phyloP scores from a whole-genome alignment of 2,329 filamentous ascomycete genomes.

The Fonsecaea pedrosoi region DNA sequence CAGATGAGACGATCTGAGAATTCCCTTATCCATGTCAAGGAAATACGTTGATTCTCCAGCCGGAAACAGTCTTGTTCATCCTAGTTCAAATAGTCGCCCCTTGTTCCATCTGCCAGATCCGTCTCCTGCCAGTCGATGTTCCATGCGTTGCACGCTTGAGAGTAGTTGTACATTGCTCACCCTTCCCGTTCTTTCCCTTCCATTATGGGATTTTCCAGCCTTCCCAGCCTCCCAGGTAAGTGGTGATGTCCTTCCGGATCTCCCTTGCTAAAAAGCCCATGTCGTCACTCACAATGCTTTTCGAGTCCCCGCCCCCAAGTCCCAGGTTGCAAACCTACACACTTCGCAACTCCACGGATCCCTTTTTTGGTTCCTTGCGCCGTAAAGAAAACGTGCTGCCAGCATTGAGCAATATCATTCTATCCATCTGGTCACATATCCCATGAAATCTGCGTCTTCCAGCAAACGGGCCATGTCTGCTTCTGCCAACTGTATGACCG shows the following conservation, averaged over 20 bases:
- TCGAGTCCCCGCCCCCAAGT: neutral
- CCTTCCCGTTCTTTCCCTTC: conserved; percentile 6
- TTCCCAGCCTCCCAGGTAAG: conserved; percentile 2
- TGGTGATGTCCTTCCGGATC: neutral
- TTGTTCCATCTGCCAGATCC: neutral
- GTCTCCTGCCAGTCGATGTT: neutral
- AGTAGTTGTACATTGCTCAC: conserved; percentile 7
- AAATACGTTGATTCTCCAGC: neutral
- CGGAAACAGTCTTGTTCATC: neutral
- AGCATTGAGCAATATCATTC: conserved; percentile 22
- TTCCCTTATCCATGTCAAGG: neutral
- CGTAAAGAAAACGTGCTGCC: neutral
- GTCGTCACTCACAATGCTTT: conserved; percentile 8
- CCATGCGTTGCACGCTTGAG: neutral
- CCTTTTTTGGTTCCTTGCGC: conserved; percentile 6
- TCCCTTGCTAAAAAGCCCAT: neutral
- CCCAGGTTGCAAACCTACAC: conserved; percentile 6
- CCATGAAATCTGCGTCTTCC: conserved; percentile 35
- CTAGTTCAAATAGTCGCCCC: neutral
- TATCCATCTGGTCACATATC: conserved; percentile 35
- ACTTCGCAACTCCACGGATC: neutral
- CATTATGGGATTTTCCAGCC: conserved; percentile 11
- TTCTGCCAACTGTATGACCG: conserved; percentile 39
- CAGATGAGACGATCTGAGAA: neutral
- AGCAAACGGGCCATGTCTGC: conserved; percentile 38